Conservation (phyloP, 768 basidiomycete genomes). For the Termitomyces titanicus region DNA sequence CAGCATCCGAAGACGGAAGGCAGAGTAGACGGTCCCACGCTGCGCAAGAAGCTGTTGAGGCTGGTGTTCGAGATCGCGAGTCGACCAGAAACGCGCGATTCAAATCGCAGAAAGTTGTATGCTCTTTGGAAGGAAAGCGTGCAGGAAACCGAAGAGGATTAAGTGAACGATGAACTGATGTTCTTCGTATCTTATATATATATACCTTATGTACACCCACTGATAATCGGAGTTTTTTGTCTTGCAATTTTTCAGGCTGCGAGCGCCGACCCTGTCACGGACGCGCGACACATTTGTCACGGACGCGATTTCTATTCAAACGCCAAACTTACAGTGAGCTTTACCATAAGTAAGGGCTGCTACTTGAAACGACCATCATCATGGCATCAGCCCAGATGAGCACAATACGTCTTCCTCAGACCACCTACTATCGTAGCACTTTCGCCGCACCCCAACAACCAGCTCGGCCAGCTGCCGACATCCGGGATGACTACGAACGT, state of each 20-base stretch:
- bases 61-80: constrained; percentile 74
- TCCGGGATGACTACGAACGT: constrained; percentile 81
- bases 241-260: not conserved
- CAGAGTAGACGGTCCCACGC: constrained; percentile 24
- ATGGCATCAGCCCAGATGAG: constrained; percentile 13
- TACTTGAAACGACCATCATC: constrained; percentile 3
- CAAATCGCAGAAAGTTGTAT: constrained; percentile 83
- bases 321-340: too few relatives aligned
- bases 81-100: constrained; percentile 66
- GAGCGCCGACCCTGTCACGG: too few relatives aligned
- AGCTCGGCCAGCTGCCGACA: constrained; percentile 33
- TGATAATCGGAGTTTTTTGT: not conserved
- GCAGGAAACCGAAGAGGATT: constrained; percentile 33
- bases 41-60: constrained; percentile 56
- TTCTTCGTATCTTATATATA: not conserved
- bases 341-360: too few relatives aligned
- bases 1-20: constrained; percentile 37
- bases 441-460: constrained; percentile 24
- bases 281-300: constrained; percentile 17
- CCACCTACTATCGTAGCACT: constrained; percentile 25
- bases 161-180: constrained; percentile 16
- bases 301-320: constrained; percentile 17
- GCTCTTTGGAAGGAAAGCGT: constrained; percentile 67
- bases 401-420: constrained; percentile 12
- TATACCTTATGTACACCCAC: not conserved